Evolutionary conservation across 78 protist genomes (phyloP), one percentile per base, ranked within the genome.

Genomic region (Dictyostelium firmibasis): DNA sequence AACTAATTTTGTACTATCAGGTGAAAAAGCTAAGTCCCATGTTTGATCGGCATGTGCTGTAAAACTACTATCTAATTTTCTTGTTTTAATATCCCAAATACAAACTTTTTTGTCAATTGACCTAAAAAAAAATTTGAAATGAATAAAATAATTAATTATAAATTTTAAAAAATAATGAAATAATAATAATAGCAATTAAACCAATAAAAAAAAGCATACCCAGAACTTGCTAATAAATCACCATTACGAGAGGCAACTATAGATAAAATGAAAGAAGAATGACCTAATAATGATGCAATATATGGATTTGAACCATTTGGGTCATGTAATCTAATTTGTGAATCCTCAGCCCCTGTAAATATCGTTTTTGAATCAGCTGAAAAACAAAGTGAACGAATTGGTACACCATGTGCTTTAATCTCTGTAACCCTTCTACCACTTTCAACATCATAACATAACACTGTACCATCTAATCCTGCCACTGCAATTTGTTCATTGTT

Each of bases 51-150:
- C 85, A 70, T 92, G 96, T 10, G 57, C 96, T 16, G 69, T 36
- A 31, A 92, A 92, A 60, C 91, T 84, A 25, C 81, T 74, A 67
- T 92, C 86, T n/a, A 81, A 84, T 36, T 92, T 85, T 41, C 72
- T 79, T n/a, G 81, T 69, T 64, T 64, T 44, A 33, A 92, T 44
- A 64, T 92, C 96, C 96, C 96, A 92, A 38, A 92, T 82, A 31
- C 86, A 83, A 14, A 92, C 96, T 23, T 72, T 92, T 29, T 57
- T 53, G 62, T 92, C 96, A 23, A 76, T 92, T 16, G 96, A 83
- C 10, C 86, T 79, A 16, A 6, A 62, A 4, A 25, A 20, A n/a
- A 25, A 70, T 57, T n/a, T n/a, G n/a, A 62, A 83, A 67, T 5
- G 0, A 31, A 60, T 29, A 31, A 60, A 23, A 29, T 36, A 29